Conservation (phyloP, 208 protist species). For the Trypanosoma platydactyli region DNA sequence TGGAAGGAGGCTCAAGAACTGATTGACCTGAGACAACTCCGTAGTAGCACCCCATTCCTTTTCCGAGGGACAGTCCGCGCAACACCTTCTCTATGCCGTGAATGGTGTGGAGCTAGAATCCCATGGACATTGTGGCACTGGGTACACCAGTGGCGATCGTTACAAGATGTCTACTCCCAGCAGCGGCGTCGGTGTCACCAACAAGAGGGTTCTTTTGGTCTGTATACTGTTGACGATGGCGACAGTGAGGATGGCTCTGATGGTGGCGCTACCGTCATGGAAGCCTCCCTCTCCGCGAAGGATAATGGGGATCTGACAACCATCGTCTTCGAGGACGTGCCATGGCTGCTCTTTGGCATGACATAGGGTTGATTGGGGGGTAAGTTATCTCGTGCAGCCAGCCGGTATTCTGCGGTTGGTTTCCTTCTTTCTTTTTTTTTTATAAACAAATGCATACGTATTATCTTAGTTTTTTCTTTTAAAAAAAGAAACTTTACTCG, state of each 20-base stretch:
- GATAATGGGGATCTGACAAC: background rate
- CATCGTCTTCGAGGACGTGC: conserved; percentile 25
- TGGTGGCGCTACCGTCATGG: background rate
- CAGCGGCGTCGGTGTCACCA: no score
- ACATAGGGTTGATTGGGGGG: background rate
- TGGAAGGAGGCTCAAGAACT: conserved; percentile 43
- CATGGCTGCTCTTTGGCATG: conserved; percentile 25
- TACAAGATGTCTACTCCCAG: conserved; percentile 30
- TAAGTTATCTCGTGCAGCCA: background rate
- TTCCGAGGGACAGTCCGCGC: background rate
- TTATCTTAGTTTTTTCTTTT: no score
- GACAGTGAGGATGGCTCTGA: conserved; percentile 15
- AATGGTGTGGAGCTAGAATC: conserved; percentile 46
- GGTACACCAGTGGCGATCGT: conserved; percentile 65
- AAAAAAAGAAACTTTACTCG: no score
- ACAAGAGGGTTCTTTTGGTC: background rate
- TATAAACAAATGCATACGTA: no score
- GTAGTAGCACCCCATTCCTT: background rate
- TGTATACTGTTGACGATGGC: background rate
- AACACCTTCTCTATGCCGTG: conserved; percentile 28
- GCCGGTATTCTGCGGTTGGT: no score
- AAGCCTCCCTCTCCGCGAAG: background rate
- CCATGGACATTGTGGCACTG: conserved; percentile 90
- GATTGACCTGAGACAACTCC: conserved; percentile 44
- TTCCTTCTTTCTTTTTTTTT: no score